Base-by-base conservation (phyloP, 768 basidiomycete species). In the Pisolithus microcarpus region DNA sequence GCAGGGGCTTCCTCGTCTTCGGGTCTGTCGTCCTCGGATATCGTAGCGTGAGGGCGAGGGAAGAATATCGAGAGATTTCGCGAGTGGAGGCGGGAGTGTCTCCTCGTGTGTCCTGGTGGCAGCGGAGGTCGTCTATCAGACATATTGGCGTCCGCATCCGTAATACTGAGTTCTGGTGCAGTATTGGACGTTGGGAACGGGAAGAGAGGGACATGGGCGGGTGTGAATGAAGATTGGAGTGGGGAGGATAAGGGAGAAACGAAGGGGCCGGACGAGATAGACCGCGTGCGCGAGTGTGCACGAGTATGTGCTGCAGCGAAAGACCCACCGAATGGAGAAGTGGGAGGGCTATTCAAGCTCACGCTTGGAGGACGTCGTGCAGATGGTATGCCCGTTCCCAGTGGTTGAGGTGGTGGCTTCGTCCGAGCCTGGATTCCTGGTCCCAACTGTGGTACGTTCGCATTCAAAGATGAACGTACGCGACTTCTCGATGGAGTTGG, bases 11-110 rank as follows among this genome's bases (percentile, higher is more conserved):
- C 74, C 46, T 74, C 71, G 38, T 77, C 75, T 7, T 64, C 56
- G 10, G 60, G 70, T 4, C 76, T 59, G 30, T 80, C 82, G 60
- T 87, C 84, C 65, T 90, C 85, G 4, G 80, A 74, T 40, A 88
- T 89, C 13, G 81, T 73, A 7, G 76, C 72, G 0, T 76, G 70
- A 0, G 82, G 78, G 31, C 83, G 79, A 15, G 93, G 93, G 59
- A 96, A 96, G 75, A 85, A 95, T 16, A 95, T 74, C 1, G 91
- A 94, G 3, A 96, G 72, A 61, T 97, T 97, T 43, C 92, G 81
- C 0, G 92, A 93, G 62, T 96, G 92, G 16, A 95, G 72, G 2
- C 90, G 78, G 4, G 80, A 69, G 65, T 92, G 90, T 40, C 75
- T 58, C 42, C 74, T 62, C n/a, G 49, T 64, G 8, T 68, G 67